Evolutionary conservation across 202 grass and related monocot species (phyloP).

Genomic region (Hordeum pubiflorum): DNA sequence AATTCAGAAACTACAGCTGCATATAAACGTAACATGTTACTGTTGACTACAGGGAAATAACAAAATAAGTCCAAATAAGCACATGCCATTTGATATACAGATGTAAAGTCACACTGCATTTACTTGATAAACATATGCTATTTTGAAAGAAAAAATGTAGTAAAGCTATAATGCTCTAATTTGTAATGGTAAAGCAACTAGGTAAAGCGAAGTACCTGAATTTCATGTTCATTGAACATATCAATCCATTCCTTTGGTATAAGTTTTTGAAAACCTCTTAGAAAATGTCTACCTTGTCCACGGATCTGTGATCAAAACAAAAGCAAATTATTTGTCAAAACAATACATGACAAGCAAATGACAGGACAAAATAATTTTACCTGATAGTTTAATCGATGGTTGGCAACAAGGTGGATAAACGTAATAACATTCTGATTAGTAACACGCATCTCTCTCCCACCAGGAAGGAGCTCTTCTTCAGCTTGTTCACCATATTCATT

Average conservation of each 20-base stretch:
- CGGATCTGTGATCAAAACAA: conserved; percentile 65
- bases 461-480: conserved; percentile 88
- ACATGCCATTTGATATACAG: neutral
- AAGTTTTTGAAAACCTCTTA: conserved; percentile 94
- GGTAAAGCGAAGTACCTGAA: conserved; percentile 56
- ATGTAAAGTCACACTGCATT: neutral
- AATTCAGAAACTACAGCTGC: neutral
- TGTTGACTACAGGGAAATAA: neutral
- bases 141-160: neutral
- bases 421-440: conserved; percentile 95
- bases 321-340: conserved; percentile 10
- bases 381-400: conserved; percentile 92
- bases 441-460: conserved; percentile 75
- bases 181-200: neutral
- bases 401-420: conserved; percentile 95
- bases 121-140: neutral
- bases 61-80: neutral
- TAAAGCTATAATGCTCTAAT: neutral
- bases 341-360: conserved; percentile 8
- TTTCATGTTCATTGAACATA: conserved; percentile 98
- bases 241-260: conserved; percentile 95
- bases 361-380: conserved; percentile 28
- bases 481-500: conserved; percentile 98
- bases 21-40: neutral
- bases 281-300: conserved; percentile 79